Evolutionary conservation across 768 basidiomycete genomes (phyloP), one percentile per base, ranked within the genome.

Genomic region (Candolleomyces eurysporus): DNA sequence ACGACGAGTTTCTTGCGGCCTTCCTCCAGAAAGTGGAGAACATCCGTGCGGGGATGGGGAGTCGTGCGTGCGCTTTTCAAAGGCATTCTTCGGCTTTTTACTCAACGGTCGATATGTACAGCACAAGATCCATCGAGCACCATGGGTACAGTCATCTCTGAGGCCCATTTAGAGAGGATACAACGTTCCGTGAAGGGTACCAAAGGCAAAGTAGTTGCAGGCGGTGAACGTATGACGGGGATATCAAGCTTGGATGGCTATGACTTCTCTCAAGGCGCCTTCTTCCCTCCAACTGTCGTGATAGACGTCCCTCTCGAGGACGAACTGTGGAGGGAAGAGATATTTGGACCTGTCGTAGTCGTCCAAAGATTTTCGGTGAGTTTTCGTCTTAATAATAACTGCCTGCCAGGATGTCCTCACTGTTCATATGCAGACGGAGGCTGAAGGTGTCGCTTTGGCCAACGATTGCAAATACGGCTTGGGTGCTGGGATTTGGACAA

Each of bases 291-390:
- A 0, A 95, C 93, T 0, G 79, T 95, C 39, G 82, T 95, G 60
- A 69, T 76, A 0, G 81, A 86, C 57, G 80, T 91, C 14, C 74
- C 76, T 31, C 72, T 77, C 0, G 75, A 82, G 39, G 87, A 89
- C 64, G 82, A 83, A 51, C 71, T 93, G 26, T 94, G 92, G 91
- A 75, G 83, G 66, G 92, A 94, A 72, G 92, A 94, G 70, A 78
- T 93, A 13, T 94, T 94, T 66, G 92, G 92, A 1, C 92, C 92
- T 0, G 90, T 93, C n/a, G 85, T 93, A 1, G 83, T 90, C 3
- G 80, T 89, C 45, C 85, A 81, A 61, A 71, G 67, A 11, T 76
- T 76, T 58, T 71, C 67, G 53, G 79, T 79, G 32, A 43, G 74
- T 57, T 26, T 5, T 63, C n/a, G 16, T 21, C 51, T 17, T 22